A percentile compares a stretch with the other conserved stretches of the same genome.
Evolutionary conservation across 345 rosid species (phyloP).

Genomic region (Excoecaria cochinchinensis): DNA sequence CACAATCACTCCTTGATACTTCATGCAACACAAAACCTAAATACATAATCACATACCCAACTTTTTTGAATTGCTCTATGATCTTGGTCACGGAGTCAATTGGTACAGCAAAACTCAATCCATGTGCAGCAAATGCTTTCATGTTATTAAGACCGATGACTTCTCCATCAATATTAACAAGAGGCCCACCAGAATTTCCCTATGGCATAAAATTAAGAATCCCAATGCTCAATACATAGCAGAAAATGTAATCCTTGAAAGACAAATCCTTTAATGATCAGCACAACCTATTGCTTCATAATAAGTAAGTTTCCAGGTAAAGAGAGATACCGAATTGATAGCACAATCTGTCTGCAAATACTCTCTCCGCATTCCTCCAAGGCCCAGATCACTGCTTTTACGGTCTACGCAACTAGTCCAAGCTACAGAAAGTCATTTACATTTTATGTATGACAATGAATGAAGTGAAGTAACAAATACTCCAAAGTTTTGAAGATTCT

Average conservation of each 20-base stretch:
- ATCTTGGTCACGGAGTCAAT: conserved; percentile 75
- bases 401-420: conserved; percentile 79
- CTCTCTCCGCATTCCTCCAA: conserved; percentile 81
- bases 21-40: neutral
- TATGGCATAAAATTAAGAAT: conserved; percentile 23
- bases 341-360: conserved; percentile 91
- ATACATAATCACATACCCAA: conserved; percentile 58
- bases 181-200: conserved; percentile 99
- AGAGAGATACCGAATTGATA: conserved; percentile 59
- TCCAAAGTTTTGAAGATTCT: neutral
- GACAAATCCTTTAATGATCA: neutral
- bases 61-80: conserved; percentile 73
- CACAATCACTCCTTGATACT: neutral
- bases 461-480: neutral
- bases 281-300: neutral
- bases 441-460: neutral
- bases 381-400: conserved; percentile 93
- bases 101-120: conserved; percentile 80
- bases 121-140: conserved; percentile 80
- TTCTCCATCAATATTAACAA: conserved; percentile 90
- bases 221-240: neutral
- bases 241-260: neutral
- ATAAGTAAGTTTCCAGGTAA: neutral
- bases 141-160: conserved; percentile 81
- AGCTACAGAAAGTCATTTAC: neutral